A percentile compares a stretch with the other conserved stretches of the same genome.
phyloP scores from a whole-genome alignment of 1,284 basidiomycete species.

The Boletellus deceptivus region DNA sequence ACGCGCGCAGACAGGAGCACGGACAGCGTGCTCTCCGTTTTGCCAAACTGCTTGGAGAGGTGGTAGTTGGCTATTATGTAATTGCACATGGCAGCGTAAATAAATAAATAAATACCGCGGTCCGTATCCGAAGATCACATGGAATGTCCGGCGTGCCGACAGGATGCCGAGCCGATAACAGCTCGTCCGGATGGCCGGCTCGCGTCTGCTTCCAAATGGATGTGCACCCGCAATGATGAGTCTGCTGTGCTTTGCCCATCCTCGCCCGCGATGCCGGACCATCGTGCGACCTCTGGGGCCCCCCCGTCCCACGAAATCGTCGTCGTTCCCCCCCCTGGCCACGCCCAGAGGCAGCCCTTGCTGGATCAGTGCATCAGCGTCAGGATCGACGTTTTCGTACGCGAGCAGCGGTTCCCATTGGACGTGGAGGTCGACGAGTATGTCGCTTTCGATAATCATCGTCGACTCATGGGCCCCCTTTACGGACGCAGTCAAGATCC shows the following conservation, averaged over 20 bases:
- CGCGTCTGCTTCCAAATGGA: conserved; percentile 18
- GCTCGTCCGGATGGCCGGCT: conserved; percentile 16
- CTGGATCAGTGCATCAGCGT: conserved; percentile 60
- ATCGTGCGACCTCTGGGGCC: too few species aligned
- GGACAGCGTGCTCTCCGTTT: too few species aligned
- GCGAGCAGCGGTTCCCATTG: conserved; percentile 53
- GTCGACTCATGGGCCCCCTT: conserved; percentile 10
- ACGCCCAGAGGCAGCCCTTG: conserved; percentile 35
- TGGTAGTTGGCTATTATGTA: conserved; percentile 19
- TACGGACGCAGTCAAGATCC: conserved; percentile 51
- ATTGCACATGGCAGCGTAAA: conserved; percentile 4
- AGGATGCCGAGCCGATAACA: neutral
- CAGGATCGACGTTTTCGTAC: conserved; percentile 63
- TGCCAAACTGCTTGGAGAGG: too few species aligned
- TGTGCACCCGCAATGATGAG: neutral
- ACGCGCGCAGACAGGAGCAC: neutral
- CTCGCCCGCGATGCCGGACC: too few species aligned
- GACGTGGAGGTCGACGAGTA: conserved; percentile 73
- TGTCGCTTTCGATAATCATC: conserved; percentile 28
- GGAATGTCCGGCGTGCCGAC: neutral
- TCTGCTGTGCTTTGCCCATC: too few species aligned
- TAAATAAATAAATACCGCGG: conserved; percentile 7
- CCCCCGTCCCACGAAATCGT: conserved; percentile 55
- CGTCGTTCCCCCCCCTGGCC: conserved; percentile 39
- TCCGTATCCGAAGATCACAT: neutral